Conservation (phyloP, 2,329 filamentous ascomycete species). For the Dothistroma septosporum region DNA sequence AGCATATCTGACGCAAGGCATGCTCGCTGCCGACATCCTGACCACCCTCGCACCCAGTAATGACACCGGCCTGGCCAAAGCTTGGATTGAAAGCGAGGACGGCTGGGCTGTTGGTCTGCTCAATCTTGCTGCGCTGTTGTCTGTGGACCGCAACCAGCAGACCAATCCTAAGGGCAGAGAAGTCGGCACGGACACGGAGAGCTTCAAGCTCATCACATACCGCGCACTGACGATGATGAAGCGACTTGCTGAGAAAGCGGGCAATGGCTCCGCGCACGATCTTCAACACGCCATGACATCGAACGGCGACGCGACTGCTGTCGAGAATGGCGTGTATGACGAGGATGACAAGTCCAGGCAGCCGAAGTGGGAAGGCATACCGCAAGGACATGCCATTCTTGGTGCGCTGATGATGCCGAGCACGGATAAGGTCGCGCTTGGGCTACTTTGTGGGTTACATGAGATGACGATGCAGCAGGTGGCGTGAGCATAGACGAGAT, state of each 20-base stretch:
- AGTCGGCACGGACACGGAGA: constrained; percentile 31
- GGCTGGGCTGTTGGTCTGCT: constrained; percentile 79
- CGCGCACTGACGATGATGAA: constrained; percentile 47
- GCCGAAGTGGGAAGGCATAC: constrained; percentile 43
- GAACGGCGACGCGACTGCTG: constrained; percentile 20
- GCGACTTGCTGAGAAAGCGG: constrained; percentile 44
- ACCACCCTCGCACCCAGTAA: constrained; percentile 58
- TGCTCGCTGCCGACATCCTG: constrained; percentile 85
- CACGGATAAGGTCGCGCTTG: constrained; percentile 43
- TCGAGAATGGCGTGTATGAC: constrained; percentile 24
- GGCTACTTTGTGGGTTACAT: constrained; percentile 38
- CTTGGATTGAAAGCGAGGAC: constrained; percentile 79
- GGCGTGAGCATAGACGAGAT: constrained; percentile 1
- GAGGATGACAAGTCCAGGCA: constrained; percentile 18
- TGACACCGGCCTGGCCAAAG: constrained; percentile 59
- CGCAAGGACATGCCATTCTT: constrained; percentile 45
- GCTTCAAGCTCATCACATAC: constrained; percentile 37
- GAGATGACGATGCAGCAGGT: constrained; percentile 33
- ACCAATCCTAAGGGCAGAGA: constrained; percentile 18
- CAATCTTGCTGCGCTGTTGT: constrained; percentile 68
- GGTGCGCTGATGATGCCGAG: constrained; percentile 44
- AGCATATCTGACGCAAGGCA: constrained; percentile 84
- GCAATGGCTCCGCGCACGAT: constrained; percentile 25
- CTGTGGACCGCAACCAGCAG: constrained; percentile 49
- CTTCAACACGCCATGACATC: constrained; percentile 6